Evolutionary conservation across 306 rosid species (phyloP).

Genomic region (Fragaria nilgerrensis): DNA sequence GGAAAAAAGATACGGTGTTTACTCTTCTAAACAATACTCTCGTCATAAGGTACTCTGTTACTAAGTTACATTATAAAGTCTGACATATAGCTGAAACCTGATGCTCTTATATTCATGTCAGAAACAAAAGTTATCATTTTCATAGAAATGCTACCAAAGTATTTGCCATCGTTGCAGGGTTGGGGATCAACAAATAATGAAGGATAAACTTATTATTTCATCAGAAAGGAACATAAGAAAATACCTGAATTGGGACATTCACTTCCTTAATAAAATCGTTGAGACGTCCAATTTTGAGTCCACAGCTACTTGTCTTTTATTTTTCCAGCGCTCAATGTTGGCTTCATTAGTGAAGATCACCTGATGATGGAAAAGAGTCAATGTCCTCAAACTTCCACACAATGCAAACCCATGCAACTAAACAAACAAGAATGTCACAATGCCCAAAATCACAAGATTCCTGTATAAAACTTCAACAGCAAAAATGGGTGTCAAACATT

Average conservation of each 20-base stretch:
- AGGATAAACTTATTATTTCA: neutral
- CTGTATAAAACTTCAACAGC: constrained; percentile 9
- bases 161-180: neutral
- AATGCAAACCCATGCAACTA: neutral
- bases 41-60: neutral
- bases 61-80: neutral
- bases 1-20: neutral
- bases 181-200: neutral
- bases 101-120: neutral
- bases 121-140: neutral
- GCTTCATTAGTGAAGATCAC: constrained; percentile 95
- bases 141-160: neutral
- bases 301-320: constrained; percentile 81
- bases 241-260: constrained; percentile 89
- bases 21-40: neutral
- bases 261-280: constrained; percentile 65
- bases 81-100: neutral
- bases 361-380: constrained; percentile 32
- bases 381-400: constrained; percentile 6
- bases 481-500: constrained; percentile 20
- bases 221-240: constrained; percentile 3
- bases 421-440: neutral
- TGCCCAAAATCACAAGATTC: neutral
- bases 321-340: constrained; percentile 95
- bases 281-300: constrained; percentile 92